Evolutionary conservation across 768 basidiomycete genomes (phyloP), one percentile per base, ranked within the genome.

Genomic region (Candolleomyces eurysporus): DNA sequence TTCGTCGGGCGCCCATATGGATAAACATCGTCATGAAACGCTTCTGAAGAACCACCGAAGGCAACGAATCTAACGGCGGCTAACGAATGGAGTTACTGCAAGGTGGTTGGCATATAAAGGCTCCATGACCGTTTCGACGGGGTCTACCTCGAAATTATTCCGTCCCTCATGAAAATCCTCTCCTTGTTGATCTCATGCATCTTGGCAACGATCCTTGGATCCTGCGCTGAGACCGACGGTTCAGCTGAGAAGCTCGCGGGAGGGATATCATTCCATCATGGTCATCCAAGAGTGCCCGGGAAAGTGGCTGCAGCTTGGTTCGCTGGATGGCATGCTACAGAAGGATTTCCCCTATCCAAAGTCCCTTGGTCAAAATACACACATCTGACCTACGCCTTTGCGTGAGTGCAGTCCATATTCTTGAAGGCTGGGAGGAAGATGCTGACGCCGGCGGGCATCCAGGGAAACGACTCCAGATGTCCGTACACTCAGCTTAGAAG

Each of bases 341-440:
- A 72, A 36, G 75, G 73, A 0, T 87, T 85, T 65, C 75, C 82
- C 0, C 75, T 87, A 30, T 73, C 78, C 26, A 75, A 82, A 46
- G 78, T 92, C 65, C 78, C 77, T 61, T 92, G 90, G 90, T 68
- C 70, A 4, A 82, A 82, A 72, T 92, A 91, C 73, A 90, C 83
- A 2, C 79, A 84, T 58, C 71, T 90, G 63, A 83, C 84, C 11
- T 92, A 88, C 71, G 81, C 90, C 3, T 90, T 91, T 64, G 89
- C 86, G 88, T 83, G 68, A 74, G 86, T 82, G 10, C 13, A 43
- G 55, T 62, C 17, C 62, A 65, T 21, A 61, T 51, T 40, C 31
- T 11, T 16, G 10, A 5, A 36, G 45, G 30, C 40, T 13, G 36
- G 30, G 22, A 10, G 30, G 19, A 36, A 32, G 30, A 58, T 32